Evolutionary conservation across 2,329 filamentous ascomycete species (phyloP).

Genomic region (Pestalotiopsis sp.): DNA sequence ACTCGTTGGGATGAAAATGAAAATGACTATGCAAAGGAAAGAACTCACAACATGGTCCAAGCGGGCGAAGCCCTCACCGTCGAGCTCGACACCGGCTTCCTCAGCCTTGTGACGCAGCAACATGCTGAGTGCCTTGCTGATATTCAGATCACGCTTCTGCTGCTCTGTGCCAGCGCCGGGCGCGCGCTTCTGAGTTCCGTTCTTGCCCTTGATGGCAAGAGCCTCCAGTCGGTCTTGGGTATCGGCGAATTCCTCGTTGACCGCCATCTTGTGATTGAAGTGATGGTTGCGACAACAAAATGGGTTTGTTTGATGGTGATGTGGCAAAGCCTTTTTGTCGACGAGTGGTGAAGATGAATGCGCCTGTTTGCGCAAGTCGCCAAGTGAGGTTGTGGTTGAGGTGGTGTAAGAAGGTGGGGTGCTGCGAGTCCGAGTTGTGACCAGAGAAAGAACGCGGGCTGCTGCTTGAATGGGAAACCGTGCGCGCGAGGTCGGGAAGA

Average conservation of each 20-base stretch:
- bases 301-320: background rate
- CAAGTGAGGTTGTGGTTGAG: background rate
- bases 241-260: slow-evolving; percentile 14
- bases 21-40: background rate
- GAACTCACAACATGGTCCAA: slow-evolving; percentile 59
- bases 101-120: slow-evolving; percentile 58
- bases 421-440: background rate
- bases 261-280: background rate
- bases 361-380: background rate
- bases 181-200: slow-evolving; percentile 20
- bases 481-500: background rate
- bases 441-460: background rate
- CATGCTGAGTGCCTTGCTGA: slow-evolving; percentile 55
- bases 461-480: background rate
- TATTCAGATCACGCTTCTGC: slow-evolving; percentile 43
- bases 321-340: background rate
- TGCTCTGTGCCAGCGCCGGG: slow-evolving; percentile 27
- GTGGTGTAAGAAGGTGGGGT: background rate
- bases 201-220: slow-evolving; percentile 9
- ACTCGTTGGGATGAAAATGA: background rate
- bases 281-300: background rate
- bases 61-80: slow-evolving; percentile 59
- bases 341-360: background rate
- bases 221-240: slow-evolving; percentile 14
- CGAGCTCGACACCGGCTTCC: slow-evolving; percentile 56